Evolutionary conservation across 2,329 filamentous ascomycete genomes (phyloP).

Genomic region (Pseudogymnoascus verrucosus): DNA sequence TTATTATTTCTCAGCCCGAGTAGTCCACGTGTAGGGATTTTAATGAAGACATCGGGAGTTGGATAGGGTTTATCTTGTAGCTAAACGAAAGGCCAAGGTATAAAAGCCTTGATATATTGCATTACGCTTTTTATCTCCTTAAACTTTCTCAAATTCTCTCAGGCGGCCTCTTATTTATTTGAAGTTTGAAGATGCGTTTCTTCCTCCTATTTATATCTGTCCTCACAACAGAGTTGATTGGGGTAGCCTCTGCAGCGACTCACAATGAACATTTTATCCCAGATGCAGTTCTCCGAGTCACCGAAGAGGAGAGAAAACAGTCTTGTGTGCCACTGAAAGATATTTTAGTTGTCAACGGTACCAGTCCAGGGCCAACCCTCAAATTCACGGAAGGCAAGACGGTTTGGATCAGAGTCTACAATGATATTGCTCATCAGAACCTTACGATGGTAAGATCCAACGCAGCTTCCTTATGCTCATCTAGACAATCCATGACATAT

Average conservation of each 20-base stretch:
- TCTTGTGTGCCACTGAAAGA: conserved; percentile 31
- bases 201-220: not conserved
- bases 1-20: not conserved
- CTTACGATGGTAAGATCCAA: conserved; percentile 37
- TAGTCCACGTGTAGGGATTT: not conserved
- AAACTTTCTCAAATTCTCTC: not conserved
- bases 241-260: not conserved
- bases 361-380: conserved; percentile 38
- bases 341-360: conserved; percentile 40
- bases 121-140: not conserved
- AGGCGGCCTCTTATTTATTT: not conserved
- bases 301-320: conserved; percentile 28
- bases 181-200: not conserved
- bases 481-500: no score
- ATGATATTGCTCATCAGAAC: conserved; percentile 41
- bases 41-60: not conserved
- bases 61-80: not conserved
- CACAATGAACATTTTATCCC: conserved; percentile 27
- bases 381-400: conserved; percentile 35
- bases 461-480: not conserved
- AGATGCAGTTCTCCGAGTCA: conserved; percentile 34
- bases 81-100: not conserved
- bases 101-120: not conserved
- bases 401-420: conserved; percentile 46
- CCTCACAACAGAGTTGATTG: not conserved